Conservation (phyloP, 768 basidiomycete genomes). For the Obba rivulosa region DNA sequence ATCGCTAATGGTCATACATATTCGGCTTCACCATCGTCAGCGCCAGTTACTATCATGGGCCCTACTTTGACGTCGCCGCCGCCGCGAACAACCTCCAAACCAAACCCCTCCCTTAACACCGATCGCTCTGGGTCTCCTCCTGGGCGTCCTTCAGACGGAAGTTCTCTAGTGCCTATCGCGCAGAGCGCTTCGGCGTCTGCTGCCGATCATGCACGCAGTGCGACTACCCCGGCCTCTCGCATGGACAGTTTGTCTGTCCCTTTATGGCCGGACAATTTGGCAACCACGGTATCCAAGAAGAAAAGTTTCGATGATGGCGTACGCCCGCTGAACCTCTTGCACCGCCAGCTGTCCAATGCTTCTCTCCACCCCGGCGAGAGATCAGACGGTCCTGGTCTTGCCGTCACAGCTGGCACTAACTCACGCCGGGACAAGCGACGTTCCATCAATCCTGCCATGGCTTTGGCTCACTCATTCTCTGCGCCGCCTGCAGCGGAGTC, state of each 20-base stretch:
- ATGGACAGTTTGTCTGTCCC: conserved; percentile 17
- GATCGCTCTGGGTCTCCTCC: no score
- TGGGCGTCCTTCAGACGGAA: no score
- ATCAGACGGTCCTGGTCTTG: conserved; percentile 9
- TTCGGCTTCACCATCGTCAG: no score
- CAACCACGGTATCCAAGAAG: conserved; percentile 24
- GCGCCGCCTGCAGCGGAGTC: conserved; percentile 21
- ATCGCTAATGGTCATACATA: no score
- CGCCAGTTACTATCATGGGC: no score
- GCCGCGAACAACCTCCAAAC: no score
- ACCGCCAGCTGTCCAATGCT: conserved; percentile 17
- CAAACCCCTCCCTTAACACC: no score
- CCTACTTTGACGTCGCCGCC: no score
- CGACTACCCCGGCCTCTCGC: conserved; percentile 9
- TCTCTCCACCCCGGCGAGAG: background rate
- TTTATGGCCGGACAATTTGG: conserved; percentile 10
- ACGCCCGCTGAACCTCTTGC: conserved; percentile 33
- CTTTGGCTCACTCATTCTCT: conserved; percentile 31
- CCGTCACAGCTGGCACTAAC: conserved; percentile 24
- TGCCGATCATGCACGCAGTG: conserved; percentile 14
- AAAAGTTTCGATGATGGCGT: conserved; percentile 42
- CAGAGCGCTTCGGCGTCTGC: no score
- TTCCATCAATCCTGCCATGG: conserved; percentile 50
- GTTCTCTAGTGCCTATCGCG: no score
- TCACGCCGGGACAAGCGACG: conserved; percentile 41